Percentiles rank a stretch among this genome's conserved stretches.
Conservation (phyloP, 2,329 filamentous ascomycete genomes). For the Aspergillus neotritici region DNA sequence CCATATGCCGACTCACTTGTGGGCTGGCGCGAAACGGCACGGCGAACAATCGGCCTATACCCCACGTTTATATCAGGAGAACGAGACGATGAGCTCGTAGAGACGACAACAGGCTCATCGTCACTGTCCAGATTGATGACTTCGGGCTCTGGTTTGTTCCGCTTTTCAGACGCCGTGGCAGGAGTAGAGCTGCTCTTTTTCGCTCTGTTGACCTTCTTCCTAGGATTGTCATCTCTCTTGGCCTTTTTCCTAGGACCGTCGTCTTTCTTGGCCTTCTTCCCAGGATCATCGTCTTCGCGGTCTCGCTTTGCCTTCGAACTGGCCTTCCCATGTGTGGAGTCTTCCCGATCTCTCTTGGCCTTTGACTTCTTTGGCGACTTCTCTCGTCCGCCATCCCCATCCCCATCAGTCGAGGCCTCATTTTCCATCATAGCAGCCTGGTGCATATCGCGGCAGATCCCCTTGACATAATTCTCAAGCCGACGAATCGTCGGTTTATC, state of each 20-base stretch:
- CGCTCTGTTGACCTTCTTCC: conserved; percentile 19
- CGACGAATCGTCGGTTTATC: conserved; percentile 5
- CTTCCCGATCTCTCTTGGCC: too few species aligned
- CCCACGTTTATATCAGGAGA: too few species aligned
- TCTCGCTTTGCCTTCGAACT: too few species aligned
- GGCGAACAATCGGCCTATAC: too few species aligned
- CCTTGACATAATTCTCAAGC: conserved; percentile 19
- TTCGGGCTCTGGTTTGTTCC: too few species aligned
- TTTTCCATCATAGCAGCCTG: conserved; percentile 1
- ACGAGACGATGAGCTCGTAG: too few species aligned
- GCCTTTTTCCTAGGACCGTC: not conserved
- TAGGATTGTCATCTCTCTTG: conserved; percentile 10
- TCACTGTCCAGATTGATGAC: too few species aligned
- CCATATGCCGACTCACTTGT: not conserved
- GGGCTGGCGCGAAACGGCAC: too few species aligned
- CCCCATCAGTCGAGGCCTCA: conserved; percentile 6
- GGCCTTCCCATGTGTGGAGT: too few species aligned
- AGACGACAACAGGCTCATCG: too few species aligned
- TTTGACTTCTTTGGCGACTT: not conserved
- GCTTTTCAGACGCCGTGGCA: too few species aligned
- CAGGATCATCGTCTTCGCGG: conserved; percentile 10
- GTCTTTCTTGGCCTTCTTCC: conserved; percentile 20
- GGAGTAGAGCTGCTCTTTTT: not conserved
- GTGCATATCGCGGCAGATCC: conserved; percentile 16
- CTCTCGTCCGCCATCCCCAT: conserved; percentile 2